Evolutionary conservation across 805 yeast genomes (phyloP).

Genomic region (Schizosaccharomyces octosporus): DNA sequence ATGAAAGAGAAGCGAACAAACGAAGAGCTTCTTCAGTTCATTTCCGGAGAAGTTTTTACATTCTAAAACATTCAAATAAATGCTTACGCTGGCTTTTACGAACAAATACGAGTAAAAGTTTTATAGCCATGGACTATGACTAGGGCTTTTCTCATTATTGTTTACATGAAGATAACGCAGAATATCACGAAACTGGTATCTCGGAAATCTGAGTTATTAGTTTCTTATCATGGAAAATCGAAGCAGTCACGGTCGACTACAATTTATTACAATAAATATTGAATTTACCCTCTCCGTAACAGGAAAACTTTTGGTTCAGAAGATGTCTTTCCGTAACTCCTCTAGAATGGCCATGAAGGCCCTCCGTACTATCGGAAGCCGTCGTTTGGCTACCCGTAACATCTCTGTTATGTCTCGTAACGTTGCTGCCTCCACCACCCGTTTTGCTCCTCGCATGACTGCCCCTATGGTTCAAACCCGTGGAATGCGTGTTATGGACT

Average conservation of each 20-base stretch:
- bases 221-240: not conserved
- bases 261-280: not conserved
- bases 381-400: not conserved
- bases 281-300: not conserved
- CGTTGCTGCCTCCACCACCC: not conserved
- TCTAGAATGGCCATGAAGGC: conserved; percentile 1
- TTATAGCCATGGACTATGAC: no score
- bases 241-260: not conserved
- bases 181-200: not conserved
- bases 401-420: not conserved
- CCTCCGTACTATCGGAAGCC: not conserved
- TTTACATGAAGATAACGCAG: not conserved
- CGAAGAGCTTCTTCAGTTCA: no score
- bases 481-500: conserved; percentile 90
- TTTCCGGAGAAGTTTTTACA: no score
- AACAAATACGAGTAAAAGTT: no score
- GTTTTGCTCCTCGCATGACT: conserved; percentile 17
- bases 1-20: no score
- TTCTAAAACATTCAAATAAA: no score
- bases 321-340: not conserved
- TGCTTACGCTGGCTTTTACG: no score
- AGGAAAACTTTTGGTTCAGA: not conserved
- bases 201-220: no score
- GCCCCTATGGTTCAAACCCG: conserved; percentile 40
- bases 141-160: not conserved